Percentiles rank a stretch among this genome's conserved stretches.
Evolutionary conservation across 192 early-diverging fungal genomes (phyloP).

Genomic region (Backusella tuberculispora): DNA sequence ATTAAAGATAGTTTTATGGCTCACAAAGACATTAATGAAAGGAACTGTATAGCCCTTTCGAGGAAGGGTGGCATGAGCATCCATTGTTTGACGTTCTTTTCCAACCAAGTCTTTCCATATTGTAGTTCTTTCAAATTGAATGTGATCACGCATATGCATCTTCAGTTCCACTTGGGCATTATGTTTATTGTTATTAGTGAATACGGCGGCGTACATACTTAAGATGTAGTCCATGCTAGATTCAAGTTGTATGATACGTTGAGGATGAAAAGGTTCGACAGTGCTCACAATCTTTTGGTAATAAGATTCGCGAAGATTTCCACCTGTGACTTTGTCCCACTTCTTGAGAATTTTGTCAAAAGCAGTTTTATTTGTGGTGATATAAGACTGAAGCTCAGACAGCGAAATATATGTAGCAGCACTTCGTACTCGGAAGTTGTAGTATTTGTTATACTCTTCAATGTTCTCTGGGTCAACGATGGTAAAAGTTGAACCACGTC

Average conservation of each 20-base stretch:
- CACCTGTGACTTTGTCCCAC: conserved; percentile 85
- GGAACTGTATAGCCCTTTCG: neutral
- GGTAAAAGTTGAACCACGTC: neutral
- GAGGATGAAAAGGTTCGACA: conserved; percentile 53
- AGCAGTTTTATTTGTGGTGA: conserved; percentile 81
- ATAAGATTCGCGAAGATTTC: conserved; percentile 39
- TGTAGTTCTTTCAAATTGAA: conserved; percentile 73
- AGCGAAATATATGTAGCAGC: conserved; percentile 54
- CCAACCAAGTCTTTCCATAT: conserved; percentile 79
- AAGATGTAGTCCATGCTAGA: conserved; percentile 48
- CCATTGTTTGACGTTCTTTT: conserved; percentile 54
- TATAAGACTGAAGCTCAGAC: conserved; percentile 79
- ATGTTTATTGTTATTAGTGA: conserved; percentile 53
- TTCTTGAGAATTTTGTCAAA: conserved; percentile 93
- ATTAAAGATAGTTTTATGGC: neutral
- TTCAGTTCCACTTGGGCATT: conserved; percentile 61
- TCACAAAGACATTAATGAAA: conserved; percentile 17
- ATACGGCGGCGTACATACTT: conserved; percentile 61
- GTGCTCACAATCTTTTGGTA: conserved; percentile 52
- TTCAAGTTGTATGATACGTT: conserved; percentile 46
- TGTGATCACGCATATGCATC: conserved; percentile 60
- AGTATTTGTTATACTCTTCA: conserved; percentile 21
- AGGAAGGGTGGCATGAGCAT: conserved; percentile 35
- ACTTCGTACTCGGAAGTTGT: conserved; percentile 31
- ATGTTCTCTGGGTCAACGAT: neutral